Evolutionary conservation across 2,329 filamentous ascomycete genomes (phyloP), one percentile per base, ranked within the genome.

Genomic region (Hymenoscyphus albidus): DNA sequence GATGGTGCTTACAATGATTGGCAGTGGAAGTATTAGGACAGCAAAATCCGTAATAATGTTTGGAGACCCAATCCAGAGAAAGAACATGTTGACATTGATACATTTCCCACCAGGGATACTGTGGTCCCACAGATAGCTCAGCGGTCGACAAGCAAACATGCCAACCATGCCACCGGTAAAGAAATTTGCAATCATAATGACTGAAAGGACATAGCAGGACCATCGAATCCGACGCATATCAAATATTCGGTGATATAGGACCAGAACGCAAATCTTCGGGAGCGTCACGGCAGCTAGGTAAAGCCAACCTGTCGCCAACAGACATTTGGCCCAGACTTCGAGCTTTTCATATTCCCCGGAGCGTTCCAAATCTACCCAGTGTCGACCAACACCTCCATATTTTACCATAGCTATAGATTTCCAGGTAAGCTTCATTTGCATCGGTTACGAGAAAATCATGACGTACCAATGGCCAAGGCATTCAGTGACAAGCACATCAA

Each of bases 41-140:
- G 39, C 51, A 22, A 61, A 39, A 61, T 64, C 62, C 39, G 62
- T 64, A 38, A 61, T 18, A 13, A 64, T 64, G 27, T 55, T 61
- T 22, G 58, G 57, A 9, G 61, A 39, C n/a, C 44, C 39, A 22
- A 55, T 39, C 62, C 62, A 64, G 10, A 51, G 31, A 22, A 56
- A 60, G 13, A 64, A 61, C 1, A 32, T 32, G 7, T 42, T 56
- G 12, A 56, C 16, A 14, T 64, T 27, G 48, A 60, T 39, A 27
- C 44, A 56, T n/a, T 39, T 42, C 5, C 42, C 44, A 38, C 35
- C 58, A 14, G 27, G 31, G 5, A 48, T 48, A 4, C 9, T 40
- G 13, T 35, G 27, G 14, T 44, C 57, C 42, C 42, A 56, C 5
- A 60, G 10, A 18, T 5, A 42, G n/a, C 48, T 57, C 3, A 56